phyloP scores from a whole-genome alignment of 73 alveolate species.

The Tetrahymena borealis region DNA sequence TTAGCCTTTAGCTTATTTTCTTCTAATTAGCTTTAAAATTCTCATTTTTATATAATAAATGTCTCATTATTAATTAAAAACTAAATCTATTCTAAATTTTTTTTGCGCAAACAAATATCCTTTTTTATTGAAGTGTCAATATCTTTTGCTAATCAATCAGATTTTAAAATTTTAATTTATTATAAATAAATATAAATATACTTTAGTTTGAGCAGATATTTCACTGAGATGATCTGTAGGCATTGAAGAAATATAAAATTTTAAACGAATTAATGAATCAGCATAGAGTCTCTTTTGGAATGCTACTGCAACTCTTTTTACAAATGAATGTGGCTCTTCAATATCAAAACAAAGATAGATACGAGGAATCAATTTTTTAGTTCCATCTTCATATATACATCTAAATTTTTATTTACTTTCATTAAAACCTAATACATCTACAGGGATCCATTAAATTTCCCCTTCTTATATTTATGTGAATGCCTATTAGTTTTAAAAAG shows the following conservation, averaged over 20 bases:
- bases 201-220: slow-evolving; percentile 3
- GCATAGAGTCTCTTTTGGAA: slow-evolving; percentile 52
- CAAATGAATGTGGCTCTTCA: slow-evolving; percentile 74
- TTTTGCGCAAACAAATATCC: no score
- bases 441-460: not conserved
- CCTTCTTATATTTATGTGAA: not conserved
- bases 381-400: not conserved
- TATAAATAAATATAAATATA: not conserved
- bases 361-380: not conserved
- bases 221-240: slow-evolving; percentile 36
- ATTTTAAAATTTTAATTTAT: not conserved
- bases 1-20: no score
- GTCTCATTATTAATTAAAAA: no score
- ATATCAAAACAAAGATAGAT: slow-evolving; percentile 53
- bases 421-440: slow-evolving; percentile 24
- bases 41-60: no score
- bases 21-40: no score
- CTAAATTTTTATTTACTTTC: slow-evolving; percentile 12
- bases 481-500: not conserved
- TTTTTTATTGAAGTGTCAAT: no score
- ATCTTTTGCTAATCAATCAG: no score
- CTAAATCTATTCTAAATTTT: no score
- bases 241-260: slow-evolving; percentile 58
- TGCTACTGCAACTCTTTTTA: slow-evolving; percentile 62
- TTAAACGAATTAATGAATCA: slow-evolving; percentile 51